phyloP scores from a whole-genome alignment of 352 stramenopile genomes.

The Salisapilia sapeloensis region DNA sequence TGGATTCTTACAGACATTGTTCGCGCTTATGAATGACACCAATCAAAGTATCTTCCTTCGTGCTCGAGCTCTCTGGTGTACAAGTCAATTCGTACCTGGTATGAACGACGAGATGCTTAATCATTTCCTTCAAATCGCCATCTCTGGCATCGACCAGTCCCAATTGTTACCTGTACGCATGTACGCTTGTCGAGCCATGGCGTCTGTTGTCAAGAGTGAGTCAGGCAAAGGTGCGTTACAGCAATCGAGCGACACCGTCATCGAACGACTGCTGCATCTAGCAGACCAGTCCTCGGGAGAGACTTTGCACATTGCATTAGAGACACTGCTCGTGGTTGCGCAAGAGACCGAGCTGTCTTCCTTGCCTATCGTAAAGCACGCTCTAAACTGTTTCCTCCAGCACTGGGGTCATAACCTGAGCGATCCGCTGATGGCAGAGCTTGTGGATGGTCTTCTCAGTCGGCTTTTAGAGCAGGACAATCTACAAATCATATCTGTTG shows the following conservation, averaged over 20 bases:
- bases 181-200: conserved; percentile 63
- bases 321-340: conserved; percentile 56
- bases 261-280: conserved; percentile 41
- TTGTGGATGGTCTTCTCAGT: conserved; percentile 49
- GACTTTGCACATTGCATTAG: conserved; percentile 60
- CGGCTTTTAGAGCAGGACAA: conserved; percentile 50
- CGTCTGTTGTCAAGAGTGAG: conserved; percentile 44
- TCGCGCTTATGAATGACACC: conserved; percentile 51
- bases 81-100: conserved; percentile 41
- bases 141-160: conserved; percentile 46
- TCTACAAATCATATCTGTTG: conserved; percentile 23
- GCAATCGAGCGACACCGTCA: conserved; percentile 21
- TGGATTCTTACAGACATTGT: conserved; percentile 55
- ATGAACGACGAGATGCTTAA: conserved; percentile 63
- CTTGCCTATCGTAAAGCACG: conserved; percentile 18
- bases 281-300: conserved; percentile 39
- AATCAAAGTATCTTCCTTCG: conserved; percentile 59
- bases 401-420: conserved; percentile 57
- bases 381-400: conserved; percentile 40
- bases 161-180: conserved; percentile 63
- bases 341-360: conserved; percentile 26
- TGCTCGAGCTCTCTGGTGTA: conserved; percentile 64
- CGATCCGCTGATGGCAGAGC: conserved; percentile 51
- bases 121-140: conserved; percentile 47
- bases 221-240: conserved; percentile 33